A percentile compares a stretch with the other conserved stretches of the same genome.
Conservation (phyloP, 139 green algal species). For the Tetradesmus obliquus region DNA sequence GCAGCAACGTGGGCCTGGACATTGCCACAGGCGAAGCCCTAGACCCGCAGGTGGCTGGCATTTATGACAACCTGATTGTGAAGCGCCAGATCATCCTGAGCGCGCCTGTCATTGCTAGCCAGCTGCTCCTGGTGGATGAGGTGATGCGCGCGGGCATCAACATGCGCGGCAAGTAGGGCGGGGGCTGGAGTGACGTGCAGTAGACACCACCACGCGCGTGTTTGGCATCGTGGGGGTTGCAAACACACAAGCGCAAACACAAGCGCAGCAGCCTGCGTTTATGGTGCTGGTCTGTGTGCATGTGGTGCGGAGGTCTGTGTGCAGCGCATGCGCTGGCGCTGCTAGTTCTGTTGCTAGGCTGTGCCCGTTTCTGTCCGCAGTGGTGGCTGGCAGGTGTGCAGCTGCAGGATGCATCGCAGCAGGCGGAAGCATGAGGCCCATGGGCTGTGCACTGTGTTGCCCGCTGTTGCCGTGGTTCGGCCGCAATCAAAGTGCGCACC, state of each 20-base stretch:
- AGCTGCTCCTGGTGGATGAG: conserved; percentile 98
- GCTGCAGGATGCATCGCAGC: too few relatives aligned
- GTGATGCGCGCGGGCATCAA: conserved; percentile 98
- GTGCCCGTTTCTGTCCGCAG: not conserved
- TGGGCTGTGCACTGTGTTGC: too few relatives aligned
- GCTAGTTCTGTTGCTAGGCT: not conserved
- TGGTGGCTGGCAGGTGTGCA: not conserved
- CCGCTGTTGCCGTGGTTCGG: too few relatives aligned
- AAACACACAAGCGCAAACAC: too few relatives aligned
- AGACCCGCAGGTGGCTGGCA: conserved; percentile 84
- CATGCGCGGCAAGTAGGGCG: conserved; percentile 77
- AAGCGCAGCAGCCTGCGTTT: too few relatives aligned
- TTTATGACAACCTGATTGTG: conserved; percentile 99
- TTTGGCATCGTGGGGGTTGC: too few relatives aligned
- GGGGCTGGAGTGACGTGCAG: too few relatives aligned
- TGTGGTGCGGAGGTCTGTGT: not conserved
- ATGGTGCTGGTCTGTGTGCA: not conserved
- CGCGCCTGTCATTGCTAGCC: conserved; percentile 92
- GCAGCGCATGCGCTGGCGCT: not conserved
- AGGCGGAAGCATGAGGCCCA: too few relatives aligned
- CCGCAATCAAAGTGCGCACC: too few relatives aligned
- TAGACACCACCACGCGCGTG: too few relatives aligned
- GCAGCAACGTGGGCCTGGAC: conserved; percentile 91
- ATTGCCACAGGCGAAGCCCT: conserved; percentile 90
- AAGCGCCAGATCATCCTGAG: conserved; percentile 97